These are phyloP conservation scores for cucumber (Cucumis sativus) DNA, from an alignment of 306 rosid genomes.

Conservation along the genomic window DNA sequence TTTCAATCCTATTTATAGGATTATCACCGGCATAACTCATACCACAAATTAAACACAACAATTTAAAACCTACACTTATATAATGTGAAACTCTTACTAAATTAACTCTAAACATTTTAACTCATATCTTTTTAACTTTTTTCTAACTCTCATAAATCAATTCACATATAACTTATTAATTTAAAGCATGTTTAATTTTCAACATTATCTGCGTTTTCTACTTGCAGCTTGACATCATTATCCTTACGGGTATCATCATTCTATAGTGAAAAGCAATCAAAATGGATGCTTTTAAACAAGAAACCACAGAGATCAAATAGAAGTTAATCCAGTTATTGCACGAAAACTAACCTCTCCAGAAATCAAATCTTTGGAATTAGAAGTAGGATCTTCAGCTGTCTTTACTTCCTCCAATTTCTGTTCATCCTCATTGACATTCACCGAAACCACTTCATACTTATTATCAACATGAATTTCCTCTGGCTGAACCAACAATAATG, in stretches of 20 bases:
- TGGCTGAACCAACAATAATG: constrained; percentile 9
- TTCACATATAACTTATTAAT: too few species aligned
- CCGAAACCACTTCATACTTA: background rate
- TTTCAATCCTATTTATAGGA: too few species aligned
- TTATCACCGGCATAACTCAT: too few species aligned
- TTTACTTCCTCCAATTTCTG: constrained; percentile 5
- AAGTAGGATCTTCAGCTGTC: constrained; percentile 2
- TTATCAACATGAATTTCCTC: background rate
- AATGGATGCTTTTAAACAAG: background rate
- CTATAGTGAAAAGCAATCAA: background rate
- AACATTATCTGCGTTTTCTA: background rate
- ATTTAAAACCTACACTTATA: too few species aligned
- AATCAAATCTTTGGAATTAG: background rate
- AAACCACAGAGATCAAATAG: background rate
- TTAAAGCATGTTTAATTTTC: too few species aligned
- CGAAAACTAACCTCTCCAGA: constrained; percentile 5
- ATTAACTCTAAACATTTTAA: too few species aligned
- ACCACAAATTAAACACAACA: too few species aligned
- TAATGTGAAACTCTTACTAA: too few species aligned
- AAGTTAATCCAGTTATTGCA: background rate
- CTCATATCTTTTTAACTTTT: too few species aligned
- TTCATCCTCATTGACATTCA: background rate
- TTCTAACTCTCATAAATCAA: too few species aligned
- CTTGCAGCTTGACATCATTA: background rate
- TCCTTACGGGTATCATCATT: background rate